Conservation (phyloP, 345 rosid species). For the Boechera divaricarpa region DNA sequence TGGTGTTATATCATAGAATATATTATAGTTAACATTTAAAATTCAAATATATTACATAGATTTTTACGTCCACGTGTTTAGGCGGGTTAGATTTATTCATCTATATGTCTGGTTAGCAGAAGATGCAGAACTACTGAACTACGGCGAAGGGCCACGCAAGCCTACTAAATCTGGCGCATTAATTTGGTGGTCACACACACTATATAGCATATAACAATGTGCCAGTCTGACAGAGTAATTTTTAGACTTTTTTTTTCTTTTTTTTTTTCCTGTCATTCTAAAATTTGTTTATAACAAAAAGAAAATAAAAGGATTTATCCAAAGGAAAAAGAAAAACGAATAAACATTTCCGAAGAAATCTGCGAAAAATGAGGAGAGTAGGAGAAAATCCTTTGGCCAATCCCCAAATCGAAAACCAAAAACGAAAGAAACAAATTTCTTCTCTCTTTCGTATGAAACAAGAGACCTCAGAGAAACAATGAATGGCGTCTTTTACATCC, state of each 20-base stretch:
- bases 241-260: too few species aligned
- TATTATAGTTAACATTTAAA: too few species aligned
- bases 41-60: too few species aligned
- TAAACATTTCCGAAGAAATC: not conserved
- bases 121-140: not conserved
- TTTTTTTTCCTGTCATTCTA: not conserved
- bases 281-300: not conserved
- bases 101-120: not conserved
- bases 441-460: conserved; percentile 24
- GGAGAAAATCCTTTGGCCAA: not conserved
- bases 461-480: conserved; percentile 19
- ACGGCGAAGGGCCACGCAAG: conserved; percentile 17
- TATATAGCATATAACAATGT: not conserved
- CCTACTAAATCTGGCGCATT: conserved; percentile 12
- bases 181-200: not conserved
- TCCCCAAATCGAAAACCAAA: not conserved
- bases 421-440: conserved; percentile 27
- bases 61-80: too few species aligned
- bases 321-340: not conserved
- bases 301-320: not conserved
- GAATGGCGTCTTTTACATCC: conserved; percentile 29
- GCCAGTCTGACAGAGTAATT: not conserved
- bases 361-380: conserved; percentile 20
- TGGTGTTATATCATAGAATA: too few species aligned
- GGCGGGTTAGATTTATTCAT: too few species aligned